phyloP scores from a whole-genome alignment of 768 basidiomycete species.

The Candolleomyces efflorescens region DNA sequence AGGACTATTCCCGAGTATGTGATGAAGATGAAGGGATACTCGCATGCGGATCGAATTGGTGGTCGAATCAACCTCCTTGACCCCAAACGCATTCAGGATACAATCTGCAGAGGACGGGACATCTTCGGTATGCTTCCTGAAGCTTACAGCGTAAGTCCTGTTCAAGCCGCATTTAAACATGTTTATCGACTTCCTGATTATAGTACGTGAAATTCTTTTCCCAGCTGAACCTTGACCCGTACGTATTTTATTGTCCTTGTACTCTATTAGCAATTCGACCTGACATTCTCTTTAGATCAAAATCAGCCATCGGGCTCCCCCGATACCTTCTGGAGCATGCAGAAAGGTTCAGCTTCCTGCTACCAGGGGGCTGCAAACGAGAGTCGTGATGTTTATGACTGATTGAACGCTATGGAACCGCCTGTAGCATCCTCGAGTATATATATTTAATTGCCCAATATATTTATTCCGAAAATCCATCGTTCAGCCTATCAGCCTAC shows the following conservation, averaged over 20 bases:
- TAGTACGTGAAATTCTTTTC: constrained; percentile 51
- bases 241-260: constrained; percentile 16
- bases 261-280: background rate
- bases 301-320: constrained; percentile 49
- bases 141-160: constrained; percentile 44
- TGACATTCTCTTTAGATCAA: constrained; percentile 20
- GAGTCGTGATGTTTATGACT: constrained; percentile 7
- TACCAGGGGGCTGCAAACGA: constrained; percentile 52
- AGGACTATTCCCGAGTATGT: constrained; percentile 52
- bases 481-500: too few species aligned
- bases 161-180: background rate
- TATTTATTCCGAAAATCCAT: too few species aligned
- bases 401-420: background rate
- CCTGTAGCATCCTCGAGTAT: background rate
- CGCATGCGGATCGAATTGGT: constrained; percentile 58
- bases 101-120: constrained; percentile 56
- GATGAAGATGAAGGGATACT: constrained; percentile 58
- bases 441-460: background rate
- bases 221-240: constrained; percentile 51
- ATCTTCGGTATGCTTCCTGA: constrained; percentile 67
- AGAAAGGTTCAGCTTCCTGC: constrained; percentile 45
- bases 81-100: constrained; percentile 49
- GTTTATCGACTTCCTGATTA: background rate
- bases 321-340: constrained; percentile 47
- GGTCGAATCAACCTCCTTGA: constrained; percentile 43